Percentiles rank a stretch among this genome's conserved stretches.
These are phyloP conservation scores for Boletus barrowsii DNA, from an alignment of 768 basidiomycete species.

Conservation along the genomic window DNA sequence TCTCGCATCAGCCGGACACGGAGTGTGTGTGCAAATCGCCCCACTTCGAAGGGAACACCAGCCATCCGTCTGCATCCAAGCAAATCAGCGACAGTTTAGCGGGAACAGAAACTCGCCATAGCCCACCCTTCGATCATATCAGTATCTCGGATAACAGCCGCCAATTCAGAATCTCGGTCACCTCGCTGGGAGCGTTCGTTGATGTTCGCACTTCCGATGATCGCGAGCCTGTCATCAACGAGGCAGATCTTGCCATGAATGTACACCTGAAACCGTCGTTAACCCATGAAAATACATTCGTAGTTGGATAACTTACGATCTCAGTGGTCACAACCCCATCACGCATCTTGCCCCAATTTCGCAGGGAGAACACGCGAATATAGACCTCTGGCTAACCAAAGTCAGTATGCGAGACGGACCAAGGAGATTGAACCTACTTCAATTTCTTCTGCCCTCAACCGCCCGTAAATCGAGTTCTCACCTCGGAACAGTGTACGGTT, in stretches of 20 bases:
- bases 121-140: constrained; percentile 91
- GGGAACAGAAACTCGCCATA: neutral
- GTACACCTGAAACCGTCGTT: constrained; percentile 56
- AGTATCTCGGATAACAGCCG: constrained; percentile 90
- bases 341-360: constrained; percentile 91
- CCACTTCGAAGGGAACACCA: constrained; percentile 91
- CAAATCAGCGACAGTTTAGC: neutral
- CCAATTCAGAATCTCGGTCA: constrained; percentile 95
- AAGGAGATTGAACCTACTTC: constrained; percentile 49
- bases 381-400: constrained; percentile 81
- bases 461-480: constrained; percentile 85
- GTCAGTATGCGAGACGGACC: neutral
- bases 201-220: constrained; percentile 96
- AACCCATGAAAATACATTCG: constrained; percentile 1
- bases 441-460: constrained; percentile 83
- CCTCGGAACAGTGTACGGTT: constrained; percentile 86
- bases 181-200: constrained; percentile 96
- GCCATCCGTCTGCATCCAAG: constrained; percentile 72
- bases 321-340: constrained; percentile 85
- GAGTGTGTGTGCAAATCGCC: constrained; percentile 93
- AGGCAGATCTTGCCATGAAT: constrained; percentile 75
- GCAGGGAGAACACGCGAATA: constrained; percentile 84
- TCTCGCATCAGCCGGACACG: constrained; percentile 95
- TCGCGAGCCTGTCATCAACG: constrained; percentile 91
- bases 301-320: constrained; percentile 48